Conservation (phyloP, 106 monocot genomes). For the Phalaenopsis aphrodite region DNA sequence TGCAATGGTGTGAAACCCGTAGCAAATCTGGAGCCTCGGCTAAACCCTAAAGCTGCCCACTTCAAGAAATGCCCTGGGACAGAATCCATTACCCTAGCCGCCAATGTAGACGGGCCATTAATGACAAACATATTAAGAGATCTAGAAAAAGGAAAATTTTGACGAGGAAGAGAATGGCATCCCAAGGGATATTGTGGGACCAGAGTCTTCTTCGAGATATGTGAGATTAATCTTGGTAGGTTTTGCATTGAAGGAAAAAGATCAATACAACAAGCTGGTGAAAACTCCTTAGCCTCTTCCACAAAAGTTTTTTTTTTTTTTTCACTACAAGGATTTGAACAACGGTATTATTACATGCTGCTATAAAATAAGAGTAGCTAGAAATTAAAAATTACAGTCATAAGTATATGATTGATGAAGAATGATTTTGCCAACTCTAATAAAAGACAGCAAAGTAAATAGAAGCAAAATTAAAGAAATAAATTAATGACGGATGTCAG, state of each 20-base stretch:
- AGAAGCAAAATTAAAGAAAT: neutral
- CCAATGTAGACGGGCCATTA: neutral
- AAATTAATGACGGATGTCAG: neutral
- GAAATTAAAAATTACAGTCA: neutral
- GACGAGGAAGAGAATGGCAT: neutral
- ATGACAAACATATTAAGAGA: neutral
- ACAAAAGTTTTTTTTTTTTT: neutral
- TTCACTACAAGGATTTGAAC: neutral
- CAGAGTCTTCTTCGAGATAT: neutral
- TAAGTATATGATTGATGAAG: neutral
- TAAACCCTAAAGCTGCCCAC: slow-evolving; percentile 28
- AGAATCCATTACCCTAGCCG: neutral
- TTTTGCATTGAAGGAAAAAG: slow-evolving; percentile 7
- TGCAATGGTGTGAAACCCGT: slow-evolving; percentile 76
- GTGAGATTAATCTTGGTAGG: neutral
- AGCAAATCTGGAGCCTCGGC: slow-evolving; percentile 57
- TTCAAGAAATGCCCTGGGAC: slow-evolving; percentile 9
- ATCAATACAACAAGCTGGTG: neutral
- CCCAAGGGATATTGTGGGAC: neutral
- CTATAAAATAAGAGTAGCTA: neutral
- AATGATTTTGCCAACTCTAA: neutral
- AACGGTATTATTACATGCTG: neutral
- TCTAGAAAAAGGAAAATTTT: neutral
- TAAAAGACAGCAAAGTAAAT: neutral
- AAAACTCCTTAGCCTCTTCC: neutral